Evolutionary conservation across 371 early-diverging fungal genomes (phyloP).

Genomic region (Circinella minor): DNA sequence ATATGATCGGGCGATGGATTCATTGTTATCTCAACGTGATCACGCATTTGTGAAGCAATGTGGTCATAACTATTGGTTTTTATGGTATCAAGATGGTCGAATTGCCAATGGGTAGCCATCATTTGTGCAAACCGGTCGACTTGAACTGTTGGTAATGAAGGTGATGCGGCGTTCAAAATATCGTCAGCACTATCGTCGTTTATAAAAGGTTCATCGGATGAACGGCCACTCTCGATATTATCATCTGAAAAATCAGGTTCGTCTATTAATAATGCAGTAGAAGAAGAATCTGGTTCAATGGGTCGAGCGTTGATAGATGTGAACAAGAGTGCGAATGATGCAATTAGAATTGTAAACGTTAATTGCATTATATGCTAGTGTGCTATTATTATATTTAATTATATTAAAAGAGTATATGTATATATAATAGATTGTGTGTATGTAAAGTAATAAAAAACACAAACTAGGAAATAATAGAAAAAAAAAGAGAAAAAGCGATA

Average conservation of each 20-base stretch:
- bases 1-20: conserved; percentile 10
- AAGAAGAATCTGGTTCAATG: conserved; percentile 1
- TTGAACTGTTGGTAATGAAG: conserved; percentile 10
- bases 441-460: not conserved
- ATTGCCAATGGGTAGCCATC: conserved; percentile 48
- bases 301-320: not conserved
- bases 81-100: conserved; percentile 47
- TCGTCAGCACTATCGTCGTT: not conserved
- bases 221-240: not conserved
- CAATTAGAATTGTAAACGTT: not conserved
- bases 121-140: conserved; percentile 43
- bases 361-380: not conserved
- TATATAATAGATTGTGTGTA: no score
- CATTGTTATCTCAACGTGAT: conserved; percentile 32
- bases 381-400: no score
- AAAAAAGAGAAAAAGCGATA: conserved; percentile 9
- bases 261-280: conserved; percentile 1
- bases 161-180: not conserved
- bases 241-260: not conserved
- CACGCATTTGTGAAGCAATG: conserved; percentile 38
- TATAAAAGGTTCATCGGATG: not conserved
- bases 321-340: not conserved
- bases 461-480: not conserved
- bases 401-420: no score
- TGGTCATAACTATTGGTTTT: conserved; percentile 22